Base-by-base conservation (phyloP, 495 filamentous ascomycete genomes). In the Friedmanniomyces endolithicus region DNA sequence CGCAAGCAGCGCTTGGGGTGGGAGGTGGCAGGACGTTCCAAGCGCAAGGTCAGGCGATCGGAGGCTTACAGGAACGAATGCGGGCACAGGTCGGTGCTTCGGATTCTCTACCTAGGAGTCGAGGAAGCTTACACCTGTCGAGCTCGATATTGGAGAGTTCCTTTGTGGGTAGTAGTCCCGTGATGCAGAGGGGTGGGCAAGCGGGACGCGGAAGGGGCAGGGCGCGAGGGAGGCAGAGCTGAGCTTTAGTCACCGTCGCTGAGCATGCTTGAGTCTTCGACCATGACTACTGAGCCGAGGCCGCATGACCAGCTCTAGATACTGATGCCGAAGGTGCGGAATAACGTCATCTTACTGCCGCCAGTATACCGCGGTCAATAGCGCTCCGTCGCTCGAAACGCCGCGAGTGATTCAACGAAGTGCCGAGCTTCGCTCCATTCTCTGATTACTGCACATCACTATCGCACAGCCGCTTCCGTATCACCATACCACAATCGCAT, bases 141-240 rank as follows among this genome's bases (percentile, higher is more conserved):
- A 64, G 58, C 47, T 60, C 61, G 50, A 17, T 64, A 34, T 29
- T 64, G 43, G 61, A 61, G 47, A 61, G 58, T 46, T 64, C 61
- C 12, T 64, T 64, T 34, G 50, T 64, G 37, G 55, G 61, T 9
- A 58, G 58, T 31, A 61, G 58, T 50, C 61, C 61, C 7, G 58
- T 62, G 43, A 37, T 62, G 35, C 59, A 62, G 47, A 43, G 50
- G 16, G 55, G 50, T 16, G 46, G 31, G 35, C 19, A 40, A 25
- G 33, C 25, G 22, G 33, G 37, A 54, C 27, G 35, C 34, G 48
- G 31, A 17, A 37, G 29, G 29, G 12, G 48, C 16, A 27, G 58
- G 50, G 6, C 33, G 49, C n/a, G 49, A 29, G 49, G 33, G 34
- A 39, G 49, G 49, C n/a, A 24, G 33, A 52, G 49, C 33, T 52